Evolutionary conservation across 768 basidiomycete species (phyloP).

Genomic region (Serpula lacrymans): DNA sequence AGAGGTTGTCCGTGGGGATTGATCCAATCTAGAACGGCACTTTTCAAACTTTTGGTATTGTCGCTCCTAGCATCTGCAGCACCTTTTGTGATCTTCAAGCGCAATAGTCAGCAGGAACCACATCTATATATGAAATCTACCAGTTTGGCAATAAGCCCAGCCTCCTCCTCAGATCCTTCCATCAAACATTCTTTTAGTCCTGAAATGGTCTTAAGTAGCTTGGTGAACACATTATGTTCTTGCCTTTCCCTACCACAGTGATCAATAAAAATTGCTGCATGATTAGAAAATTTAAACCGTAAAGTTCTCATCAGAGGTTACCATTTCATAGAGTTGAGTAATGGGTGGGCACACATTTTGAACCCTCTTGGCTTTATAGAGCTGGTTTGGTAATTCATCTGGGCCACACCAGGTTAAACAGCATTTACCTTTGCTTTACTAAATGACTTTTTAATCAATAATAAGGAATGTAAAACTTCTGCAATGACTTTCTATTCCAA

Average conservation of each 20-base stretch:
- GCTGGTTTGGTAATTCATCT: too few species aligned
- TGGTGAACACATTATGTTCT: background rate
- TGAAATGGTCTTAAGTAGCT: background rate
- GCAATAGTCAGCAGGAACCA: background rate
- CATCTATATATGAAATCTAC: background rate
- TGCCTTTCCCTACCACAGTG: too few species aligned
- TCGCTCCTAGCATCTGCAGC: conserved; percentile 7
- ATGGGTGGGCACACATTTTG: too few species aligned
- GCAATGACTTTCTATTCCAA: too few species aligned
- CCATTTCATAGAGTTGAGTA: too few species aligned
- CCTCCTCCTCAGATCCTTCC: background rate
- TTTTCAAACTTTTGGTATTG: conserved; percentile 7
- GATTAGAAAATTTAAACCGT: conserved; percentile 11
- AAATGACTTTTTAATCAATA: background rate
- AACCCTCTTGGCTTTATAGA: too few species aligned
- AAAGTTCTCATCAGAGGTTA: background rate
- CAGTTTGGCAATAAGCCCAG: background rate
- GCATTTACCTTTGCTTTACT: too few species aligned
- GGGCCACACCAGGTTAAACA: too few species aligned
- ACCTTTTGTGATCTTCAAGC: conserved; percentile 18
- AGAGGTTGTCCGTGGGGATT: conserved; percentile 10
- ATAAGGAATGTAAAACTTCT: background rate
- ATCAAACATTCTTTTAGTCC: background rate
- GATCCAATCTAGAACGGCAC: conserved; percentile 12
- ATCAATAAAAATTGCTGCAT: conserved; percentile 9